These are phyloP conservation scores for Naganishia friedmannii DNA, from an alignment of 768 basidiomycete genomes.

Conservation along the genomic window DNA sequence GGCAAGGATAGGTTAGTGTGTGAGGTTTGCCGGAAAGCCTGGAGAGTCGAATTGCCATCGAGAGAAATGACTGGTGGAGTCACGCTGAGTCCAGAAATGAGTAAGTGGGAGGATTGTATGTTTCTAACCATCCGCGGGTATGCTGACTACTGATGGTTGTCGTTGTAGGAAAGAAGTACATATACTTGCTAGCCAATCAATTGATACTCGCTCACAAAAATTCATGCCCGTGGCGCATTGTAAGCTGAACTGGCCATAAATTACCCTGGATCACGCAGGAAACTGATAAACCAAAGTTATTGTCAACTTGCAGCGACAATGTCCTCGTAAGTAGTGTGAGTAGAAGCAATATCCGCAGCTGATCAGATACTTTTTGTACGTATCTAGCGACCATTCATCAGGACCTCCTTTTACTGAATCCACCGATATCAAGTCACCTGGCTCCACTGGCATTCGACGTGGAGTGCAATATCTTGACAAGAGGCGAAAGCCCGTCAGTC, in stretches of 20 bases:
- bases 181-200: constrained; percentile 3
- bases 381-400: constrained; percentile 4
- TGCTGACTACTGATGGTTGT: too few species aligned
- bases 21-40: constrained; percentile 11
- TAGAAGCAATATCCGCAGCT: background rate
- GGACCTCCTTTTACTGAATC: constrained; percentile 11
- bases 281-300: background rate
- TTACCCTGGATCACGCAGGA: background rate
- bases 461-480: constrained; percentile 4
- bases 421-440: constrained; percentile 21
- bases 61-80: background rate
- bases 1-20: constrained; percentile 16
- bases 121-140: background rate
- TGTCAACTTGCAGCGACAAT: background rate
- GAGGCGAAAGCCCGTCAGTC: constrained; percentile 1
- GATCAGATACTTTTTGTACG: background rate
- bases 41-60: constrained; percentile 13
- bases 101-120: background rate
- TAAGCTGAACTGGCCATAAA: background rate
- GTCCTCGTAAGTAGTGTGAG: background rate
- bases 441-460: constrained; percentile 13
- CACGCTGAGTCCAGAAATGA: constrained; percentile 1
- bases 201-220: constrained; percentile 1
- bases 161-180: background rate
- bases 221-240: constrained; percentile 20